Percentiles rank a stretch among this genome's conserved stretches.
These are phyloP conservation scores for Fragaria iinumae DNA, from an alignment of 306 rosid species.

Conservation along the genomic window DNA sequence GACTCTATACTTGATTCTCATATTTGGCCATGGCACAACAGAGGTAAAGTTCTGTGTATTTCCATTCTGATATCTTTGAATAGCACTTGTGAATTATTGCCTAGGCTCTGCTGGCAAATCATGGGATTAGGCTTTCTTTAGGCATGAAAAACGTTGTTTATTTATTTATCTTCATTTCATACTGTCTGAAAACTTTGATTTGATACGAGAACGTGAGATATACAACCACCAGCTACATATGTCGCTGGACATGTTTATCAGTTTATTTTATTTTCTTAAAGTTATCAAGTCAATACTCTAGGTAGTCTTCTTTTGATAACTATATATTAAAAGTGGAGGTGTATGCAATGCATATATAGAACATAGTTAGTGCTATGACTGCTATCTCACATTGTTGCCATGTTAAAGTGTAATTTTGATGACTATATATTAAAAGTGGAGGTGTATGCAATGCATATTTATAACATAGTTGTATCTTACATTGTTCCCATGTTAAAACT, in stretches of 20 bases:
- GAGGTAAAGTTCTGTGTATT: constrained; percentile 51
- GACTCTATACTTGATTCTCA: constrained; percentile 77
- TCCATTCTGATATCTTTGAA: not conserved
- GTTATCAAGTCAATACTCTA: not conserved
- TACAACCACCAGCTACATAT: not conserved
- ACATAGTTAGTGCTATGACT: not conserved
- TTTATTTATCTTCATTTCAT: constrained; percentile 2
- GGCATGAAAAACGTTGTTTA: not conserved
- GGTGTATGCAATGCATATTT: constrained; percentile 2
- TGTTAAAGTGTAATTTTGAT: not conserved
- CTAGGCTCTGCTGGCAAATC: not conserved
- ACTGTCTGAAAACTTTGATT: not conserved
- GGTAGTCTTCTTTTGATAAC: not conserved
- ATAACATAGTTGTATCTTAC: not conserved
- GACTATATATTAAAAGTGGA: not conserved
- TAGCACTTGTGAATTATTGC: not conserved
- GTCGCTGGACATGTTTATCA: not conserved
- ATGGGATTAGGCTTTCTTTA: not conserved
- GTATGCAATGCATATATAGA: constrained; percentile 3
- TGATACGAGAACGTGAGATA: not conserved
- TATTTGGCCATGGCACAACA: constrained; percentile 79
- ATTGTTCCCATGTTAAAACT: not conserved
- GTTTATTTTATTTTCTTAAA: not conserved
- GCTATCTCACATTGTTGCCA: not conserved
- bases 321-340: not conserved